Percentiles rank a stretch among this genome's conserved stretches.
Conservation (phyloP, 1,139 yeast genomes). For the Pneumocystis wakefieldiae region DNA sequence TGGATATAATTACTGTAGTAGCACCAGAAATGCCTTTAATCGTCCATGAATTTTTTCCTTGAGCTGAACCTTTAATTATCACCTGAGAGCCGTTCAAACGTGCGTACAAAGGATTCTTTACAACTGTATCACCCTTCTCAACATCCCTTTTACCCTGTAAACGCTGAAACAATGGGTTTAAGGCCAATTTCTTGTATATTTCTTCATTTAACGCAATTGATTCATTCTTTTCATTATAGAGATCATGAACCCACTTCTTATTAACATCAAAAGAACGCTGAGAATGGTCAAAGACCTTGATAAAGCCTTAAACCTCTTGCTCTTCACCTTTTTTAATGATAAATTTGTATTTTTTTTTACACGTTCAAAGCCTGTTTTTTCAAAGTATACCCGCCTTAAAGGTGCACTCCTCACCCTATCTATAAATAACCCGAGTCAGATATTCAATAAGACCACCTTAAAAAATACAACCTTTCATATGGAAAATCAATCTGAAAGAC, state of each 20-base stretch:
- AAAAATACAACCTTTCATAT: not conserved
- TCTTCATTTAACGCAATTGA: not conserved
- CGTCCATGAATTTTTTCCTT: constrained; percentile 5
- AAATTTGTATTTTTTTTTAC: not conserved
- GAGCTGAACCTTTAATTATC: not conserved
- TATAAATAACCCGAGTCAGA: not conserved
- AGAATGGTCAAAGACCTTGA: constrained; percentile 7
- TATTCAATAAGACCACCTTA: not conserved
- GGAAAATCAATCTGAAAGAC: not conserved
- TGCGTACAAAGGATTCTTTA: constrained; percentile 11
- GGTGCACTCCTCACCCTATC: not conserved
- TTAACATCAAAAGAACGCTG: constrained; percentile 12
- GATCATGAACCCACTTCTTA: not conserved
- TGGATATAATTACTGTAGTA: constrained; percentile 12
- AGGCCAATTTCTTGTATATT: not conserved
- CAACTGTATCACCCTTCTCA: constrained; percentile 5
- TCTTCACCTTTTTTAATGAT: not conserved
- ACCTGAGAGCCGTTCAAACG: constrained; percentile 10
- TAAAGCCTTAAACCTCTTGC: not conserved
- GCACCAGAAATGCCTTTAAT: constrained; percentile 12
- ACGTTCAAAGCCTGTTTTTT: not conserved
- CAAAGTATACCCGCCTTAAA: not conserved
- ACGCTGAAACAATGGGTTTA: not conserved
- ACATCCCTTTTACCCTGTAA: not conserved
- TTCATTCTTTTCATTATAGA: not conserved